Evolutionary conservation across 208 protist genomes (phyloP), one percentile per base, ranked within the genome.

Genomic region (Sergeia podlipaevii): DNA sequence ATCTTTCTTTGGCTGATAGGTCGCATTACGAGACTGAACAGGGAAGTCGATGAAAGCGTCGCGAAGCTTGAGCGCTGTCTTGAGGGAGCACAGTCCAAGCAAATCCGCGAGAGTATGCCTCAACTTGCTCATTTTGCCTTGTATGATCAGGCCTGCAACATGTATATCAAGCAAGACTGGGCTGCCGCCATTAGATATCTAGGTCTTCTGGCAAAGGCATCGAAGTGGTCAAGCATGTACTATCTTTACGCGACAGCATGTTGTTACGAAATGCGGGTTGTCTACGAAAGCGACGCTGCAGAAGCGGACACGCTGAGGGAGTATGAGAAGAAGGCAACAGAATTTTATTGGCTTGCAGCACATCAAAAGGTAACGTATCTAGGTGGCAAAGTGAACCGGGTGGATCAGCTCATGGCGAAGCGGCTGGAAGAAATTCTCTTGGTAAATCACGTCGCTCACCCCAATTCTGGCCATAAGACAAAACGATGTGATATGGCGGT

Each of bases 251-350:
- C 38, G 13, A 65, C 78, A 30, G 82, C 58, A 0, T 78, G 71
- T 45, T 84, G 77, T 46, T 76, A 79, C 30, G 82, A 90, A 36
- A 83, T 85, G 82, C 50, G 85, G 45, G 61, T 26, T 8, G 26
- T 26, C 44, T 29, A 52, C 5, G 52, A 60, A 0, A 55, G 49
- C 17, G 65, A 60, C 21, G 29, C 24, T 4, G 42, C 42, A 23
- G 10, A 21, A 47, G 42, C 8, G 42, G 17, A n/a, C 7, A 11
- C 42, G 7, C 11, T 8, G 10, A n/a, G n/a, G n/a, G n/a, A n/a
- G n/a, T n/a, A n/a, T n/a, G n/a, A n/a, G 23, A 53, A 51, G 44
- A 36, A 52, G 41, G 60, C 68, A 10, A 58, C 74, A 4, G 1
- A 56, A 27, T 61, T 60, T 23, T 85, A 80, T 61, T 90, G 82